Evolutionary conservation across 2,329 filamentous ascomycete genomes (phyloP).

Genomic region (Fonsecaea nubica): DNA sequence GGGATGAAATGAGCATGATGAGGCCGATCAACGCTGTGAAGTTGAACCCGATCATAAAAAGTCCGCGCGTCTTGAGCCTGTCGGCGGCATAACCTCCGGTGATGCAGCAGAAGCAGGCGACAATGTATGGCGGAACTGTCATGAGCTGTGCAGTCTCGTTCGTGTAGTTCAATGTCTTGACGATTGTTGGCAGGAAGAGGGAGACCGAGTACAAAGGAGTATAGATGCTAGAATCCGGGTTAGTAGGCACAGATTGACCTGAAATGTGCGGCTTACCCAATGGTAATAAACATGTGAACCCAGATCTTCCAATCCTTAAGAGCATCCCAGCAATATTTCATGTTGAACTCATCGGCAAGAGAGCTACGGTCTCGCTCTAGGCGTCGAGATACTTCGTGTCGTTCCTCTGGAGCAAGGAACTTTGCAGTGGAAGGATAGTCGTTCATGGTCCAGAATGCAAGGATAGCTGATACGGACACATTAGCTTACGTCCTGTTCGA

Average conservation of each 20-base stretch:
- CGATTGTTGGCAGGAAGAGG: slow-evolving; percentile 65
- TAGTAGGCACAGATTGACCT: background rate
- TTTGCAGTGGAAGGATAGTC: slow-evolving; percentile 58
- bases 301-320: slow-evolving; percentile 60
- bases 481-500: background rate
- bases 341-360: slow-evolving; percentile 50
- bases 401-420: slow-evolving; percentile 56
- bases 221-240: slow-evolving; percentile 50
- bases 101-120: slow-evolving; percentile 63
- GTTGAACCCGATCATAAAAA: slow-evolving; percentile 73
- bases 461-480: slow-evolving; percentile 38
- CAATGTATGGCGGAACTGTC: slow-evolving; percentile 70
- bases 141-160: slow-evolving; percentile 67
- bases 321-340: slow-evolving; percentile 58
- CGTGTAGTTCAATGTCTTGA: slow-evolving; percentile 62
- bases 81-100: slow-evolving; percentile 67
- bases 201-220: slow-evolving; percentile 67
- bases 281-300: slow-evolving; percentile 43
- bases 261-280: slow-evolving; percentile 25
- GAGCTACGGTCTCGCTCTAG: slow-evolving; percentile 52
- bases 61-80: slow-evolving; percentile 63
- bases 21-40: slow-evolving; percentile 78
- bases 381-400: slow-evolving; percentile 46
- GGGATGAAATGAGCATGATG: slow-evolving; percentile 70
- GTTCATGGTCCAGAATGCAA: slow-evolving; percentile 56